Evolutionary conservation across 169 alveolate genomes (phyloP).

Genomic region (Amoebophrya sp.): DNA sequence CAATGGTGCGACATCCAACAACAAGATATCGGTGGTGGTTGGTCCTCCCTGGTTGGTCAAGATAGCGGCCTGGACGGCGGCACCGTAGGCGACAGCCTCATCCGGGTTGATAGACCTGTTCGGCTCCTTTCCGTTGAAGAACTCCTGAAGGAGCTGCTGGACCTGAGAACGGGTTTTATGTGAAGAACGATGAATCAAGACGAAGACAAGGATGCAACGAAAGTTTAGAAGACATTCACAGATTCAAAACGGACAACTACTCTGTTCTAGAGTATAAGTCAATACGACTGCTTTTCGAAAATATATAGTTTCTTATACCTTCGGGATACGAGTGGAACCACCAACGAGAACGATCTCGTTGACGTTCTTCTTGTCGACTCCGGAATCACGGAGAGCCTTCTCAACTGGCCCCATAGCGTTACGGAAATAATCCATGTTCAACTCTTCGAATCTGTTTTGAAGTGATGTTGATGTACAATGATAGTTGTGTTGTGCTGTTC

Average conservation of each 20-base stretch:
- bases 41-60: conserved; percentile 67
- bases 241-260: too few relatives aligned
- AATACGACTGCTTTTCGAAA: too few relatives aligned
- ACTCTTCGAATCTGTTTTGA: conserved; percentile 83
- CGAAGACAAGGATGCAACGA: too few relatives aligned
- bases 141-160: conserved; percentile 73
- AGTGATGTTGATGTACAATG: too few relatives aligned
- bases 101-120: conserved; percentile 95
- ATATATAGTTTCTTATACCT: too few relatives aligned
- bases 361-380: conserved; percentile 48
- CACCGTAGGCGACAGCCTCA: conserved; percentile 99
- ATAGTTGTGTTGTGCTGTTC: too few relatives aligned
- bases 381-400: conserved; percentile 87
- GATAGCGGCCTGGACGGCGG: conserved; percentile 98
- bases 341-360: conserved; percentile 97
- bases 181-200: too few relatives aligned
- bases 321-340: conserved; percentile 98
- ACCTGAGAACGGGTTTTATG: too few relatives aligned
- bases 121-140: conserved; percentile 89
- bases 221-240: too few relatives aligned
- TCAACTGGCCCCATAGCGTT: conserved; percentile 90
- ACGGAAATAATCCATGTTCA: conserved; percentile 88
- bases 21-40: conserved; percentile 69
- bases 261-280: too few relatives aligned
- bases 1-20: conserved; percentile 92